A percentile compares a stretch with the other conserved stretches of the same genome.
Evolutionary conservation across 257 asterid genomes (phyloP).

Genomic region (Schizonepeta tenuifolia): DNA sequence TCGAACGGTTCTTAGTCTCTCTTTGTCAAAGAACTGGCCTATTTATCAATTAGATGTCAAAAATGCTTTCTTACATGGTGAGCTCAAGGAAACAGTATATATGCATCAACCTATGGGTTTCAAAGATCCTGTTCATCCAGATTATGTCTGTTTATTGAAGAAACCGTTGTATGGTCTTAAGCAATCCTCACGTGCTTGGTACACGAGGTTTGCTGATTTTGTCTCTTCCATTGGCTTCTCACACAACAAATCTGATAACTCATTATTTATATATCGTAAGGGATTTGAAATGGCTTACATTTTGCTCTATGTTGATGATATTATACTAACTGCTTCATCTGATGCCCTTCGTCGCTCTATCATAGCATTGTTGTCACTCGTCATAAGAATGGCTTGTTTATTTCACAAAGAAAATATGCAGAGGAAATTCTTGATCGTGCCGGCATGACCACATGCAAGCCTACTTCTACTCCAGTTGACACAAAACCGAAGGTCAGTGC

Average conservation of each 20-base stretch:
- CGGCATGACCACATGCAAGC: neutral
- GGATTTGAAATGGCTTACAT: neutral
- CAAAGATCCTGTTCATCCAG: neutral
- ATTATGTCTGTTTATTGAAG: neutral
- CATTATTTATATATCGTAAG: neutral
- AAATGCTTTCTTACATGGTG: neutral
- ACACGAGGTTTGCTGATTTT: neutral
- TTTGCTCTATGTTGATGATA: too few relatives aligned
- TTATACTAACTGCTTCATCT: too few relatives aligned
- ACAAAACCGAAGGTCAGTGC: neutral
- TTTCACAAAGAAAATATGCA: neutral
- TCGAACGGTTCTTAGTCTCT: too few relatives aligned
- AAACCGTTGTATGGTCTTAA: neutral
- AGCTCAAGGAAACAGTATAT: neutral
- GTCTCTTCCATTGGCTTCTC: neutral
- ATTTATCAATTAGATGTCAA: too few relatives aligned
- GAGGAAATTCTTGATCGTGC: neutral
- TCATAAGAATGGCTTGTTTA: neutral
- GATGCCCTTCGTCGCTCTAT: too few relatives aligned
- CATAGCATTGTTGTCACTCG: neutral
- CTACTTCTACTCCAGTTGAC: neutral
- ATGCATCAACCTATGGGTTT: too few relatives aligned
- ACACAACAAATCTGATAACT: neutral
- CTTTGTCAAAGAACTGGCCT: too few relatives aligned
- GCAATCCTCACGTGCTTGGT: neutral